Conservation (phyloP, 305 asterid species). For the Fraxinus sp. region DNA sequence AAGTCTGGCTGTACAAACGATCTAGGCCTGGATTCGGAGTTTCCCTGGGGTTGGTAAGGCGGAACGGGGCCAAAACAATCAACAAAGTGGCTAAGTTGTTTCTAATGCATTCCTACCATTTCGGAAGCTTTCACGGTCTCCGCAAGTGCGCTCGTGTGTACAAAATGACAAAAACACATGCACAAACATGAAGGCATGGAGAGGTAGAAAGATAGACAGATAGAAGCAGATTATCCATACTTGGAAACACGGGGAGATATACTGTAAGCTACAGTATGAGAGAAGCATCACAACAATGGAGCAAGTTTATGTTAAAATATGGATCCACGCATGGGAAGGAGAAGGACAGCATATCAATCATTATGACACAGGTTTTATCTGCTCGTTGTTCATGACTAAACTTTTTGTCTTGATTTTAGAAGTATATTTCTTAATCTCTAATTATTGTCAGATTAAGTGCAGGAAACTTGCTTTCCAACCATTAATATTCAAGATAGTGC, state of each 20-base stretch:
- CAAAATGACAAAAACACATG: not conserved
- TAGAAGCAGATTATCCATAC: not conserved
- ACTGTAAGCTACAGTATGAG: not conserved
- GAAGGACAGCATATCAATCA: not conserved
- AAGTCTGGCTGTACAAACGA: too few species aligned
- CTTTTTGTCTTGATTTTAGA: not conserved
- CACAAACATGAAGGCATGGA: too few species aligned
- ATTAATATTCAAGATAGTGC: not conserved
- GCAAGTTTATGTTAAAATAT: not conserved
- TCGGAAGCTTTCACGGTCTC: not conserved
- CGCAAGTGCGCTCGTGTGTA: not conserved
- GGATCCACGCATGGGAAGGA: not conserved
- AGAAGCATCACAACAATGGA: not conserved
- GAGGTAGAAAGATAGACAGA: too few species aligned
- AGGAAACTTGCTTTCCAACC: not conserved
- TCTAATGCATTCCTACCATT: not conserved
- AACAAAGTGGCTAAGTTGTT: not conserved
- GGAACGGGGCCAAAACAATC: not conserved
- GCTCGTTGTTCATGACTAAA: not conserved
- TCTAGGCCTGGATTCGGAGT: too few species aligned
- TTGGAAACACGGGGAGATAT: not conserved
- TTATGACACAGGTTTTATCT: not conserved
- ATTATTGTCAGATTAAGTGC: not conserved
- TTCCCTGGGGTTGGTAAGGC: too few species aligned
- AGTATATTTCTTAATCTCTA: not conserved